Percentiles rank a stretch among this genome's conserved stretches.
These are phyloP conservation scores for Emericellopsis atlantica DNA, from an alignment of 2,329 filamentous ascomycete species.

Conservation along the genomic window DNA sequence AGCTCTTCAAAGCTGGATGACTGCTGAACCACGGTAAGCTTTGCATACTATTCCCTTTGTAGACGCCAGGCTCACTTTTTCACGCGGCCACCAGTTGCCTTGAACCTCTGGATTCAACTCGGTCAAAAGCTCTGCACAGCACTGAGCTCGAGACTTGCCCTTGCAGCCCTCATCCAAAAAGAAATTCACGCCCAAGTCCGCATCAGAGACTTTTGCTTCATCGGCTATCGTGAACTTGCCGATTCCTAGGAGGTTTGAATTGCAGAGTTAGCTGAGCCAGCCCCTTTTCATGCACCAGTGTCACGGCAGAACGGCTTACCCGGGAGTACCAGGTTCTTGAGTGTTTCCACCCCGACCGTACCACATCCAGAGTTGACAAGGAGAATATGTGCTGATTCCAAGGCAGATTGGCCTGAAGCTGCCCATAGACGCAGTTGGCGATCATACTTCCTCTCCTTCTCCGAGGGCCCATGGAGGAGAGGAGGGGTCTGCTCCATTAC, in stretches of 20 bases:
- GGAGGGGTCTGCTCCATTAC: conserved; percentile 16
- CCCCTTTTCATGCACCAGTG: neutral
- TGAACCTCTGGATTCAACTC: conserved; percentile 91
- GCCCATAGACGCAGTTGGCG: conserved; percentile 93
- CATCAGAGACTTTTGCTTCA: conserved; percentile 59
- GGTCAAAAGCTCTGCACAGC: conserved; percentile 61
- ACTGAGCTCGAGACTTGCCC: conserved; percentile 66
- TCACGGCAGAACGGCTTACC: conserved; percentile 28
- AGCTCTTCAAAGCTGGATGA: conserved; percentile 19
- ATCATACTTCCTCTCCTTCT: conserved; percentile 74
- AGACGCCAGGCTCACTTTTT: conserved; percentile 19
- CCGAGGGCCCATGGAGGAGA: conserved; percentile 36
- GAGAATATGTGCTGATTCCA: conserved; percentile 86
- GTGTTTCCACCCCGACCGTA: conserved; percentile 74
- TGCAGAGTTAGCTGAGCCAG: neutral
- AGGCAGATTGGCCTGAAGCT: conserved; percentile 75
- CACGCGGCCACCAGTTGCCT: conserved; percentile 53
- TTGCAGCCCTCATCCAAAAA: conserved; percentile 74
- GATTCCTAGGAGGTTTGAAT: conserved; percentile 42
- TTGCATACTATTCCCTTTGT: neutral
- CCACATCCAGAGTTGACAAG: conserved; percentile 81
- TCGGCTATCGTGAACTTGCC: conserved; percentile 89
- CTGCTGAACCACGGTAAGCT: neutral
- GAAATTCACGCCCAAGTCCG: conserved; percentile 91
- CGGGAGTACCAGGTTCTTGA: conserved; percentile 95